phyloP scores from a whole-genome alignment of 2,329 filamentous ascomycete species.

The Rhynchosporium secalis region DNA sequence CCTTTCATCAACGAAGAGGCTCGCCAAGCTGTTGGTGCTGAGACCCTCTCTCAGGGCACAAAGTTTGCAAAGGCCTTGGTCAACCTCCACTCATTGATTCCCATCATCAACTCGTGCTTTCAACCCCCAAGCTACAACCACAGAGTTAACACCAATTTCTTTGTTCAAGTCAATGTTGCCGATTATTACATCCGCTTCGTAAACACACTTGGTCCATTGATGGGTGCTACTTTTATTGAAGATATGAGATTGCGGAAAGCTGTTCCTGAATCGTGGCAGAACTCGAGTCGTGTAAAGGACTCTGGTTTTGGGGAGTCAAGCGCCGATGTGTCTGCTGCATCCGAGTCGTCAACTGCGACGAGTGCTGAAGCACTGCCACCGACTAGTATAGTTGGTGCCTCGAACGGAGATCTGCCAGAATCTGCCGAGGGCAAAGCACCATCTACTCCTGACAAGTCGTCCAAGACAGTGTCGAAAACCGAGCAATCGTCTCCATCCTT shows the following conservation, averaged over 20 bases:
- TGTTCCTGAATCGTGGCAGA: slow-evolving; percentile 68
- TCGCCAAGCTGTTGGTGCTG: slow-evolving; percentile 42
- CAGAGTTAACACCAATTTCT: slow-evolving; percentile 59
- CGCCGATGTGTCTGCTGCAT: slow-evolving; percentile 18
- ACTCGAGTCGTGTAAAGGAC: slow-evolving; percentile 31
- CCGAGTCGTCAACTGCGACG: slow-evolving; percentile 22
- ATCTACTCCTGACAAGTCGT: slow-evolving; percentile 13
- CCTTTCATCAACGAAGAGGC: slow-evolving; percentile 55
- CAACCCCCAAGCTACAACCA: slow-evolving; percentile 56
- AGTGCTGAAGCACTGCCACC: background rate
- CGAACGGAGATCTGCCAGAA: slow-evolving; percentile 13
- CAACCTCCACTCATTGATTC: slow-evolving; percentile 73
- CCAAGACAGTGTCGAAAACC: slow-evolving; percentile 46
- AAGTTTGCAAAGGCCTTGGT: slow-evolving; percentile 76
- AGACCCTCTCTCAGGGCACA: slow-evolving; percentile 65
- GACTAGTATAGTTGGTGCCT: background rate
- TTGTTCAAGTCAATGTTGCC: slow-evolving; percentile 77
- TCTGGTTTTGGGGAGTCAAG: slow-evolving; percentile 28
- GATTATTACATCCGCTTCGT: slow-evolving; percentile 80
- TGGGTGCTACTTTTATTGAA: slow-evolving; percentile 81
- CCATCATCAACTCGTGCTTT: slow-evolving; percentile 73
- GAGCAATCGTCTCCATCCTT: slow-evolving; percentile 49
- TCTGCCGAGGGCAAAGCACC: background rate
- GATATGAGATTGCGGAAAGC: slow-evolving; percentile 72
- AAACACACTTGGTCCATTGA: slow-evolving; percentile 71